Base-by-base conservation (phyloP, 805 yeast genomes). In the Danielia reshetovae region DNA sequence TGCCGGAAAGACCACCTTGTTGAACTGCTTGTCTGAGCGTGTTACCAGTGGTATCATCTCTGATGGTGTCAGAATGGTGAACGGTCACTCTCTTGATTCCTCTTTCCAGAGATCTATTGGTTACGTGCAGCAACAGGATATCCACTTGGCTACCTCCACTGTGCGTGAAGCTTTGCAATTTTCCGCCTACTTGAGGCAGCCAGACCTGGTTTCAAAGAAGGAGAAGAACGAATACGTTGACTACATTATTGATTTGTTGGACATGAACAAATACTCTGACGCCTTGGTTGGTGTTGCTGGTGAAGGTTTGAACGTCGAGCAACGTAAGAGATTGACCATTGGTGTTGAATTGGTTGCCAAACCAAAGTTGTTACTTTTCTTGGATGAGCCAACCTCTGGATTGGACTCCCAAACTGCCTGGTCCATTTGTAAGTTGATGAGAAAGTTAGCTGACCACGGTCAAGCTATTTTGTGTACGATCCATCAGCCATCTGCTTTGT, bases 201-300 rank as follows among this genome's bases (percentile, higher is more conserved):
- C 87, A 10, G 55, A 61, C n/a, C 47, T 61, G 26, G 75, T 74
- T 15, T 70, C 85, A 3, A 60, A 64, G 26, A 54, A 57, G 32
- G 89, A 83, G 48, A 83, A 83, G 57, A 56, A 70, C 34, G 79
- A 62, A 1, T 83, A 83, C 53, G 88, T 81, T 38, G 87, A 82
- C 43, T 75, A 79, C 36, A 75, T 82, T 35, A 75, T 83, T 46
- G 70, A 70, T 28, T 59, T 84, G 34, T 65, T 83, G 41, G 87
- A 81, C 50, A 83, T 83, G 89, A 64, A 62, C 42, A 59, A 67
- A 18, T 82, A 81, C 46, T 80, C 86, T 18, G 87, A 83, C 55
- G 89, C 93, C n/a, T 67, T 81, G 41, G 85, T 83, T 41, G 93
- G 93, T 59, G 75, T 72, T 45, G 74, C 80, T 32, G 90, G 90